A percentile compares a stretch with the other conserved stretches of the same genome.
These are phyloP conservation scores for Phytopythium vexans DNA, from an alignment of 352 stramenopile genomes.

Conservation along the genomic window DNA sequence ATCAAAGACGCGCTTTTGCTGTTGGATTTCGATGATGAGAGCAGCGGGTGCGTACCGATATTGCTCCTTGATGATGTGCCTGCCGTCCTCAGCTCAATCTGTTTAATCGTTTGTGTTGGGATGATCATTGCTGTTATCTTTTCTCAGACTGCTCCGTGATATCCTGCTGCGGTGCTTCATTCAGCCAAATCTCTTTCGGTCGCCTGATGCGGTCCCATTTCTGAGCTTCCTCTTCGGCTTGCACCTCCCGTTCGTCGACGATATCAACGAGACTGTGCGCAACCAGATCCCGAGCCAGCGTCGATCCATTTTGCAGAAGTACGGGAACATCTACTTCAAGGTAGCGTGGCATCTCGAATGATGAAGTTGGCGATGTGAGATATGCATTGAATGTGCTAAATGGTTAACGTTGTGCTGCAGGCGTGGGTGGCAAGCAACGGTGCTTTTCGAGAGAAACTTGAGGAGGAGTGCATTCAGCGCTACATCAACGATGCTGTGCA, in stretches of 20 bases:
- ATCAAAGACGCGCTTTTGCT: conserved; percentile 76
- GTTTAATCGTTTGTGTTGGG: not conserved
- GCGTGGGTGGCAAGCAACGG: conserved; percentile 67
- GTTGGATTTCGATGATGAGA: conserved; percentile 83
- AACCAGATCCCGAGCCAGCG: conserved; percentile 85
- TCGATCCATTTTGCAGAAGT: conserved; percentile 80
- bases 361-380: too few species aligned
- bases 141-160: conserved; percentile 51
- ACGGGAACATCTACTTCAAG: conserved; percentile 83
- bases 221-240: conserved; percentile 86
- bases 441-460: conserved; percentile 58
- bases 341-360: conserved; percentile 6
- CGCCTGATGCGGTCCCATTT: conserved; percentile 76
- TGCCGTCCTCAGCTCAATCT: not conserved
- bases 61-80: too few species aligned
- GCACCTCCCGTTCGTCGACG: conserved; percentile 75
- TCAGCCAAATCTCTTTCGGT: conserved; percentile 81
- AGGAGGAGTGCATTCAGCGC: conserved; percentile 81
- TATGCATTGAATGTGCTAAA: not conserved
- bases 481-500: conserved; percentile 77
- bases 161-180: conserved; percentile 88
- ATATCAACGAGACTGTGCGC: conserved; percentile 87
- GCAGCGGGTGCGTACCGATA: conserved; percentile 39
- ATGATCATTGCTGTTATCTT: not conserved
- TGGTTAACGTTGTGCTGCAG: conserved; percentile 6